Conservation (phyloP, 2,329 filamentous ascomycete species). For the Botrytis aclada region DNA sequence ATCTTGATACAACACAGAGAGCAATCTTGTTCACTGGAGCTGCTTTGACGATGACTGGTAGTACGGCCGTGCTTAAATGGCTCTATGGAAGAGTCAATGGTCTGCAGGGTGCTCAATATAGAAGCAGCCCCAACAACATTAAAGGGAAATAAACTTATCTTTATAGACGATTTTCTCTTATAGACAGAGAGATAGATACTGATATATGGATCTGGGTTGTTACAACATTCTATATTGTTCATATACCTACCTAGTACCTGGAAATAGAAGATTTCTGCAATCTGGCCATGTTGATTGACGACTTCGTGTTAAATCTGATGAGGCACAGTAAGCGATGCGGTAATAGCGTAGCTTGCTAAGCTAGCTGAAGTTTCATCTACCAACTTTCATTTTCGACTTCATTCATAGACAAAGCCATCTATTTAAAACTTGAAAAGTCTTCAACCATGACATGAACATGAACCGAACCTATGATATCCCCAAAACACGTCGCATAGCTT, state of each 20-base stretch:
- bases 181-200: background rate
- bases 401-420: too few relatives aligned
- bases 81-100: constrained; percentile 67
- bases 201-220: background rate
- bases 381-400: too few relatives aligned
- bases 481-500: too few relatives aligned
- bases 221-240: background rate
- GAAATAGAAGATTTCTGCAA: background rate
- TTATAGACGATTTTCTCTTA: background rate
- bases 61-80: constrained; percentile 66
- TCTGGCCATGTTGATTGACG: background rate
- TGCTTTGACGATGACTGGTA: constrained; percentile 68
- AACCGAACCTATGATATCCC: too few relatives aligned
- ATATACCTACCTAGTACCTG: background rate
- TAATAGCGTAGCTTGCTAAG: too few relatives aligned
- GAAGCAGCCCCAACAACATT: constrained; percentile 20
- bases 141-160: constrained; percentile 1
- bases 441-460: too few relatives aligned
- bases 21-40: constrained; percentile 66
- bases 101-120: constrained; percentile 41
- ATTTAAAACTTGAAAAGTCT: too few relatives aligned
- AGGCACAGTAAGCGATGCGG: background rate
- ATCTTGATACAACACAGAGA: constrained; percentile 64
- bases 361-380: too few relatives aligned
- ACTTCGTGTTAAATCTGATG: background rate